These are phyloP conservation scores for Pichia terricola DNA, from an alignment of 1,139 yeast species.

Conservation along the genomic window DNA sequence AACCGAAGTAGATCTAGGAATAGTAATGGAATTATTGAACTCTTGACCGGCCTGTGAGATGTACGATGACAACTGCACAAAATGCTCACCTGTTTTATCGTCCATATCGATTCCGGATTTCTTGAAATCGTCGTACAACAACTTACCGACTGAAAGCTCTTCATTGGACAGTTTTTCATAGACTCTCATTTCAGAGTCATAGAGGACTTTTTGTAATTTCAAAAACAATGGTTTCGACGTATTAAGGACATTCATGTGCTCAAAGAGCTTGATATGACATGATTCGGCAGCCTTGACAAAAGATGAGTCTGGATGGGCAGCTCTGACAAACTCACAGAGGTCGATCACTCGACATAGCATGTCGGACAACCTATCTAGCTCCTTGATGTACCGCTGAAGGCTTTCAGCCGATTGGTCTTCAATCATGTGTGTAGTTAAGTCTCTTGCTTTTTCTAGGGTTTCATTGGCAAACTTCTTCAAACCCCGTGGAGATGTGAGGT, in stretches of 20 bases:
- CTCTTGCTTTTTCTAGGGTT: conserved; percentile 56
- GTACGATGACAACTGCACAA: conserved; percentile 71
- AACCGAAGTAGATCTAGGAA: conserved; percentile 28
- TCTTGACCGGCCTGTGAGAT: conserved; percentile 79
- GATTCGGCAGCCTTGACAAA: conserved; percentile 79
- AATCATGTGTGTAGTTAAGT: conserved; percentile 47
- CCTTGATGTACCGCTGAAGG: conserved; percentile 44
- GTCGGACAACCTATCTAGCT: conserved; percentile 80
- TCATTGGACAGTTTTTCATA: conserved; percentile 43
- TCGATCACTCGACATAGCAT: conserved; percentile 87
- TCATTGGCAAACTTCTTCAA: conserved; percentile 55
- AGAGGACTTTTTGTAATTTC: conserved; percentile 46
- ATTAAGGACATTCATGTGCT: conserved; percentile 86
- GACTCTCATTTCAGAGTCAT: conserved; percentile 30
- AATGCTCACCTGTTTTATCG: conserved; percentile 50
- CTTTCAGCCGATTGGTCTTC: conserved; percentile 38
- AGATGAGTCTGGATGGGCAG: conserved; percentile 67
- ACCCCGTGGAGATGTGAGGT: conserved; percentile 61
- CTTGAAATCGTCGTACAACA: conserved; percentile 76
- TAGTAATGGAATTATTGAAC: conserved; percentile 51
- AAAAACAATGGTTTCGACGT: conserved; percentile 70
- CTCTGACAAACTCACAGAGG: conserved; percentile 85
- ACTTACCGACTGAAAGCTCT: conserved; percentile 74
- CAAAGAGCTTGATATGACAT: conserved; percentile 83
- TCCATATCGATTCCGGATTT: conserved; percentile 86